Percentiles rank a stretch among this genome's conserved stretches.
Conservation (phyloP, 306 rosid species). For the Citrullus mucosospermus region DNA sequence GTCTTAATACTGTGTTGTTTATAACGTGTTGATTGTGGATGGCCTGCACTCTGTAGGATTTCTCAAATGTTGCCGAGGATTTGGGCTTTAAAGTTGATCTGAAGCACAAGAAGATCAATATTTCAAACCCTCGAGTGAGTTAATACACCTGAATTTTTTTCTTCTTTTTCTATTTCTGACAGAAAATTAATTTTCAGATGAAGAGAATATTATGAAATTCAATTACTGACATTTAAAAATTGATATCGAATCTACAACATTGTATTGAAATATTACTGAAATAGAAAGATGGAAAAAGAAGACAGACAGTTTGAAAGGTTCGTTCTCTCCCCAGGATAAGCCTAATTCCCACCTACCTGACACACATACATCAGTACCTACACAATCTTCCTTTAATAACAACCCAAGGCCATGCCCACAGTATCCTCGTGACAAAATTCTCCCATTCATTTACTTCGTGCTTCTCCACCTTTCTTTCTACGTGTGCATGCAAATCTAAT, state of each 20-base stretch:
- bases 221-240: not conserved
- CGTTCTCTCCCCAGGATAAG: not conserved
- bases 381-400: not conserved
- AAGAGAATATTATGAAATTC: not conserved
- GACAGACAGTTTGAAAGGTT: not conserved
- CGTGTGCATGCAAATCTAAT: not conserved
- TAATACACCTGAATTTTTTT: conserved; percentile 4
- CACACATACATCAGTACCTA: not conserved
- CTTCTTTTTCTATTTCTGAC: not conserved
- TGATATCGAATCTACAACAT: not conserved
- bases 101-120: conserved; percentile 98
- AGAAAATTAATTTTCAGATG: not conserved
- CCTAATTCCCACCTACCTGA: not conserved
- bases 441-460: not conserved
- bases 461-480: not conserved
- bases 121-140: conserved; percentile 95
- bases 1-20: not conserved
- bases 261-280: not conserved
- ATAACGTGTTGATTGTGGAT: not conserved
- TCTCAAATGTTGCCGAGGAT: conserved; percentile 82
- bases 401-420: not conserved
- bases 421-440: not conserved
- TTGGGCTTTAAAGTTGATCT: conserved; percentile 58
- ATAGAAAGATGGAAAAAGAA: not conserved
- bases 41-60: conserved; percentile 47